phyloP scores from a whole-genome alignment of 305 asterid genomes.

The Fraxinus baroniana region DNA sequence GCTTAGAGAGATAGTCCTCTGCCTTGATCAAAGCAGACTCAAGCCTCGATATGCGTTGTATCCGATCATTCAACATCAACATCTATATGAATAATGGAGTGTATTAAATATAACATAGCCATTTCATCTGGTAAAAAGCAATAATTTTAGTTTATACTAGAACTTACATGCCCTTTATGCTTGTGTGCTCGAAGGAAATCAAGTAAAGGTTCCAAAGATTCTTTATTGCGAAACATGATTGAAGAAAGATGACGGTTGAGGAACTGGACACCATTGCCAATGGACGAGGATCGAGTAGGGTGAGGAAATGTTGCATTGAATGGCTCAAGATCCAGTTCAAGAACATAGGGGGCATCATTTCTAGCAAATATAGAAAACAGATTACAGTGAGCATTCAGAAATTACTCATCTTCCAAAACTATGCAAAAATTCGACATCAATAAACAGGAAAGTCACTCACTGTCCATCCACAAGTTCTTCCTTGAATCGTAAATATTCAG shows the following conservation, averaged over 20 bases:
- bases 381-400: neutral
- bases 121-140: neutral
- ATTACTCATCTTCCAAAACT: neutral
- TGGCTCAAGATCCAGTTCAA: slow-evolving; percentile 98
- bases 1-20: slow-evolving; percentile 69
- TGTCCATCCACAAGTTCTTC: slow-evolving; percentile 86
- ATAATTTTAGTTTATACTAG: neutral
- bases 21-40: slow-evolving; percentile 61
- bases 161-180: slow-evolving; percentile 85
- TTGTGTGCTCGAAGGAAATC: slow-evolving; percentile 86
- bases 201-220: slow-evolving; percentile 82
- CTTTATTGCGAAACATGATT: slow-evolving; percentile 84
- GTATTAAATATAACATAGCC: neutral
- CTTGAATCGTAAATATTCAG: slow-evolving; percentile 82
- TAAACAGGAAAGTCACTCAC: slow-evolving; percentile 46
- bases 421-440: neutral
- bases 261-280: slow-evolving; percentile 97
- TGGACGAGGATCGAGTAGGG: slow-evolving; percentile 79
- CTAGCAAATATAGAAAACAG: slow-evolving; percentile 40
- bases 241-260: slow-evolving; percentile 97
- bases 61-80: slow-evolving; percentile 90
- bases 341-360: slow-evolving; percentile 50
- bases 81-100: slow-evolving; percentile 35
- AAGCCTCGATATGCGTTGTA: slow-evolving; percentile 71
- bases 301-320: slow-evolving; percentile 90